These are phyloP conservation scores for Cenchrus fungigraminus DNA, from an alignment of 176 grass and related monocot species.

Conservation along the genomic window DNA sequence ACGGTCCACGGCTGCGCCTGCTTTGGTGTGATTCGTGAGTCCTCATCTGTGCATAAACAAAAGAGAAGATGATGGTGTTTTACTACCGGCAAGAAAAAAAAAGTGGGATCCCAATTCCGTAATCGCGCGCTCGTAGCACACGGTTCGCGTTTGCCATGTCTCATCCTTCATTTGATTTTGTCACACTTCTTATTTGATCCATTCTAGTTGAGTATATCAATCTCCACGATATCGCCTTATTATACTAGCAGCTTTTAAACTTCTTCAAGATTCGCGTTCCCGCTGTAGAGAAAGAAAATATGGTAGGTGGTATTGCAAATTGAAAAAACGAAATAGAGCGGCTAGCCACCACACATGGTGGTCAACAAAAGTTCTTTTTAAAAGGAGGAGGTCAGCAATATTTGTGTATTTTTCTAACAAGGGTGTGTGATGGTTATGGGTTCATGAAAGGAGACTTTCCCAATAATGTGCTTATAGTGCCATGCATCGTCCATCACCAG, in stretches of 20 bases:
- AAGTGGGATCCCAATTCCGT: background rate
- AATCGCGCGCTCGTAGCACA: no score
- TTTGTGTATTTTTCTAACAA: background rate
- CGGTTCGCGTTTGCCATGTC: no score
- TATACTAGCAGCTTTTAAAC: background rate
- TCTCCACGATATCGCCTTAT: background rate
- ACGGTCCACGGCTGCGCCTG: background rate
- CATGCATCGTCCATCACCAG: background rate
- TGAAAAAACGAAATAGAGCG: background rate
- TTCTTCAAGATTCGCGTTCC: background rate
- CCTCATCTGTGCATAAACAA: background rate
- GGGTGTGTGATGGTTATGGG: no score
- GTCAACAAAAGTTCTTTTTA: background rate
- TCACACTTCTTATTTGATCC: background rate
- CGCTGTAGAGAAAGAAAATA: background rate
- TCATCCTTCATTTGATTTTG: no score
- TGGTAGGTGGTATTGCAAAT: background rate
- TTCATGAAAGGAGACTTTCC: no score
- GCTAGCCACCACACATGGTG: background rate
- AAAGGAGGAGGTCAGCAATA: background rate
- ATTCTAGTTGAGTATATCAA: background rate
- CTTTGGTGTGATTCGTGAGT: background rate
- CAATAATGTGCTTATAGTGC: no score
- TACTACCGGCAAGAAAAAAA: no score
- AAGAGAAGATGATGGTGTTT: no score